Conservation (phyloP, 1,284 basidiomycete species). For the Rhizoctonia solani region DNA sequence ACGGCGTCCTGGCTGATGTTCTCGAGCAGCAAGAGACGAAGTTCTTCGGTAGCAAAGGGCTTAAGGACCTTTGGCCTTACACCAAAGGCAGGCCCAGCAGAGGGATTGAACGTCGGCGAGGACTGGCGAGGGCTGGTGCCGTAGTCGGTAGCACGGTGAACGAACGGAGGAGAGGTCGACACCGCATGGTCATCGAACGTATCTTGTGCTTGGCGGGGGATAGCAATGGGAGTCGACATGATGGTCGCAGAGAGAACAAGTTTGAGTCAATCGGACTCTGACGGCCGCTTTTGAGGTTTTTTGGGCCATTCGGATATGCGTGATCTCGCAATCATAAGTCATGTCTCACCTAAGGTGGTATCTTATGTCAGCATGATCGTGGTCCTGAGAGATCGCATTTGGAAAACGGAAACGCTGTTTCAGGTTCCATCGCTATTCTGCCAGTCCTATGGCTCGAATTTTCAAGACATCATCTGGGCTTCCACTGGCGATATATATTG, state of each 20-base stretch:
- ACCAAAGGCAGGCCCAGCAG: not conserved
- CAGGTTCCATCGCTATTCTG: not conserved
- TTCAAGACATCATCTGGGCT: conserved; percentile 17
- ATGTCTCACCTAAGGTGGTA: not conserved
- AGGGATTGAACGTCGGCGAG: conserved; percentile 5
- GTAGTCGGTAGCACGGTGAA: conserved; percentile 8
- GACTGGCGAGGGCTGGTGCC: conserved; percentile 26
- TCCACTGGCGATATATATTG: conserved; percentile 14
- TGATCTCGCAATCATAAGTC: not conserved
- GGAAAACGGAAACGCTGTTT: not conserved
- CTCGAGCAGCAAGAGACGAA: conserved; percentile 85
- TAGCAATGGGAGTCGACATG: conserved; percentile 31
- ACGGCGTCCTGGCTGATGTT: conserved; percentile 96
- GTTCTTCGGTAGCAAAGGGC: conserved; percentile 74
- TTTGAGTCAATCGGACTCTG: conserved; percentile 34
- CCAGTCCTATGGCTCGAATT: conserved; percentile 12
- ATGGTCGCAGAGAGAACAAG: conserved; percentile 13
- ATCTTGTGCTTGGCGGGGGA: not conserved
- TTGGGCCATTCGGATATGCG: conserved; percentile 8
- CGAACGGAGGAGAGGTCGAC: conserved; percentile 14
- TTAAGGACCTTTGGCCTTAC: conserved; percentile 61
- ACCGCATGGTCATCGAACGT: conserved; percentile 11
- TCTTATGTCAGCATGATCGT: not conserved
- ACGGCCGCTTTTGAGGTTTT: conserved; percentile 34
- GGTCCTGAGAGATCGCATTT: too few relatives aligned